These are phyloP conservation scores for Aegilops bicornis DNA, from an alignment of 176 grass and related monocot genomes.

Conservation along the genomic window DNA sequence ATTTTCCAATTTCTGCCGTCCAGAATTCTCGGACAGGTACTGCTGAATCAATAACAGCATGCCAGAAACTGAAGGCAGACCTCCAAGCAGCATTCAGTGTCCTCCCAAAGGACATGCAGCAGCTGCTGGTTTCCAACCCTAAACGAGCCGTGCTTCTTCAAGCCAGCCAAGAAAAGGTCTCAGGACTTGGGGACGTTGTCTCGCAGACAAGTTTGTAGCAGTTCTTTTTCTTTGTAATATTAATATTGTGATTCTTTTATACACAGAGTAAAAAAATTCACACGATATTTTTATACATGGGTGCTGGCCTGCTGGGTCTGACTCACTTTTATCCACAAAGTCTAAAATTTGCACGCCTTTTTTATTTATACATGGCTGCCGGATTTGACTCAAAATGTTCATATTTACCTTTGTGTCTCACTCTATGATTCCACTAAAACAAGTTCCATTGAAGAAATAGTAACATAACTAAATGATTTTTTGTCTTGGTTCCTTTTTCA, in stretches of 20 bases:
- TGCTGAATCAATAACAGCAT: conserved; percentile 48
- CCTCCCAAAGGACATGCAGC: conserved; percentile 92
- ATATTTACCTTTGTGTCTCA: background rate
- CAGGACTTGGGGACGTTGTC: conserved; percentile 7
- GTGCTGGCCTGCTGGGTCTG: conserved; percentile 5
- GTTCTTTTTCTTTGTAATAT: conserved; percentile 33
- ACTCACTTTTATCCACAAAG: conserved; percentile 24
- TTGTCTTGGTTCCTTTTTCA: background rate
- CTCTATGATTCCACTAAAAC: background rate
- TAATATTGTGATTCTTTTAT: conserved; percentile 35
- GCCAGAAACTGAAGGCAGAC: conserved; percentile 72
- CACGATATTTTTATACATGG: conserved; percentile 16
- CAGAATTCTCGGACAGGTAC: conserved; percentile 47
- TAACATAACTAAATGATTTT: background rate
- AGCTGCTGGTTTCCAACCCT: conserved; percentile 80
- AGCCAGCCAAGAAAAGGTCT: conserved; percentile 44
- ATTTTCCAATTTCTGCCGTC: background rate
- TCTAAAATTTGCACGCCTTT: conserved; percentile 26
- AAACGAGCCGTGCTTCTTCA: conserved; percentile 77
- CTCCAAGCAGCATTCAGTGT: conserved; percentile 65
- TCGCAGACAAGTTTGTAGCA: conserved; percentile 53
- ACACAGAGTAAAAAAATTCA: conserved; percentile 31
- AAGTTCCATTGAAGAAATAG: background rate
- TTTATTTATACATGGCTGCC: background rate
- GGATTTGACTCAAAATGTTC: background rate